Evolutionary conservation across 176 grass and related monocot species (phyloP), one percentile per base, ranked within the genome.

Genomic region (Urochloa ruziziensis): DNA sequence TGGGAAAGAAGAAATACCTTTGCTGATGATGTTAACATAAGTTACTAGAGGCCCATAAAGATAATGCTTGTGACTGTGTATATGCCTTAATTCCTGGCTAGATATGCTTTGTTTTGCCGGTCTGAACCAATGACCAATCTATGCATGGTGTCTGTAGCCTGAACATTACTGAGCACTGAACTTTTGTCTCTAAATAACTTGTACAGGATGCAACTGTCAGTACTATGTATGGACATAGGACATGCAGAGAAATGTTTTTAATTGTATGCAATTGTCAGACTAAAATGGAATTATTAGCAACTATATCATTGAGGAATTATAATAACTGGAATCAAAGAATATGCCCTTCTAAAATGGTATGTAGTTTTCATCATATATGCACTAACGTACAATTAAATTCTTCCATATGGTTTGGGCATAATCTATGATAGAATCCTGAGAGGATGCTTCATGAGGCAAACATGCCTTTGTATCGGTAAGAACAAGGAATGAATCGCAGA

Each of bases 1-100:
- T 94, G 43, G 79, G 27, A 27, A 80, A 60, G 72, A 97, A 94
- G 95, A 87, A 91, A 94, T 94, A 67, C 94, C 92, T 92, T 92
- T 52, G 74, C 75, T 79, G 86, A 73, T 78, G 82, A 82, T 21
- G 77, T 36, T 80, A 70, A 54, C 70, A 65, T 81, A 66, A 66
- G 43, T 44, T 54, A 28, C 64, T 63, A 63, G 10, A 63, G 10
- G n/a, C 18, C 64, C 83, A 51, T 62, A 57, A 42, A 23, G 10
- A 46, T 37, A 52, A 92, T 52, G 46, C 72, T 77, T 73, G 65
- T 80, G 75, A 37, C 13, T 75, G 4, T 74, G 77, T 49, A 84
- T 78, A 88, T 84, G 84, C 86, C 64, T 88, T 80, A 84, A 81
- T 62, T 81, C 46, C 64, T 77, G 18, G 15, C 70, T 81, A 83